These are phyloP conservation scores for Marasmius fiardii DNA, from an alignment of 1,284 basidiomycete genomes.

Conservation along the genomic window DNA sequence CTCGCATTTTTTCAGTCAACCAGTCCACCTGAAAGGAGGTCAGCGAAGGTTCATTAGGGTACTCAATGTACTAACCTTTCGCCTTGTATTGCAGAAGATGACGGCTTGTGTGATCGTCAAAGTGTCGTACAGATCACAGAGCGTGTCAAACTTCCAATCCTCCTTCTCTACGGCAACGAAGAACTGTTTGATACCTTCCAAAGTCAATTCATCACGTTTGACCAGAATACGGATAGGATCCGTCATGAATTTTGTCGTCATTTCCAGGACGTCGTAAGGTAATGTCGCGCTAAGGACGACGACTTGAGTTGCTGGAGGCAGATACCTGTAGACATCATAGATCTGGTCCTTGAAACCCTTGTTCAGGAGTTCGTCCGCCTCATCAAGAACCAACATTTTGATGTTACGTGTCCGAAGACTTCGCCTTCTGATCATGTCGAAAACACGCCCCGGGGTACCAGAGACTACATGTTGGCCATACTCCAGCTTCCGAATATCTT, in stretches of 20 bases:
- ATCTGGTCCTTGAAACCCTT: constrained; percentile 99
- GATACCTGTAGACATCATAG: constrained; percentile 98
- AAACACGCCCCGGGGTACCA: constrained; percentile 97
- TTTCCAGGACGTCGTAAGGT: constrained; percentile 97
- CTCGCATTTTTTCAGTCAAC: constrained; percentile 98
- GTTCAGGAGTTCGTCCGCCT: constrained; percentile 96
- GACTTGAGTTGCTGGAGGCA: constrained; percentile 97
- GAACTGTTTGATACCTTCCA: constrained; percentile 99
- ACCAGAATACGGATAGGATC: constrained; percentile 98
- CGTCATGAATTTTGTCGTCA: constrained; percentile 99
- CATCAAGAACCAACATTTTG: constrained; percentile 99
- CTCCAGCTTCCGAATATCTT: constrained; percentile 98
- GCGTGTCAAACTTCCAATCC: constrained; percentile 99
- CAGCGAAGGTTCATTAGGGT: not conserved
- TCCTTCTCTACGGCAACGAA: constrained; percentile 99
- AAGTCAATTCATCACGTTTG: constrained; percentile 98
- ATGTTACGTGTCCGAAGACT: constrained; percentile 95
- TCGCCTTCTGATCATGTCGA: constrained; percentile 98
- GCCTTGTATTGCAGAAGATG: constrained; percentile 98
- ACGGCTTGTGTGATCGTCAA: constrained; percentile 99
- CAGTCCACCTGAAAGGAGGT: constrained; percentile 78
- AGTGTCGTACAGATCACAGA: constrained; percentile 98
- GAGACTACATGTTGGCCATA: constrained; percentile 98
- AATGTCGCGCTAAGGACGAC: constrained; percentile 95
- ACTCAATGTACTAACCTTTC: constrained; percentile 67